Percentiles rank a stretch among this genome's conserved stretches.
phyloP scores from a whole-genome alignment of 2,329 filamentous ascomycete genomes.

The Aspergillus novoparasiticus region DNA sequence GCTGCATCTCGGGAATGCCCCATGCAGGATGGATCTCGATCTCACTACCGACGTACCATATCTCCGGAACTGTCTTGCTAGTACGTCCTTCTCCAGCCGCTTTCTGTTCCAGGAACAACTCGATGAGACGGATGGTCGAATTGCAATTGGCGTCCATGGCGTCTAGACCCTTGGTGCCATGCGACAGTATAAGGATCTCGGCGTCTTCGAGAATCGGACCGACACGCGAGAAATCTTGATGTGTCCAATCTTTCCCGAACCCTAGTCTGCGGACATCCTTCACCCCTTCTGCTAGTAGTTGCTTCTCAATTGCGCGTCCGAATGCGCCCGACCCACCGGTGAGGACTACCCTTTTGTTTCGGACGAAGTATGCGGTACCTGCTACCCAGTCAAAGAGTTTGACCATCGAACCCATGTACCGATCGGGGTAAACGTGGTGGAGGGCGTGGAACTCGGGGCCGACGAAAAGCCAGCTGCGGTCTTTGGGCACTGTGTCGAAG shows the following conservation, averaged over 20 bases:
- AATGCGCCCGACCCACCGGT: constrained; percentile 19
- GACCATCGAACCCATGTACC: constrained; percentile 22
- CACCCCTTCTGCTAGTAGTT: constrained; percentile 17
- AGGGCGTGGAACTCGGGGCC: constrained; percentile 23
- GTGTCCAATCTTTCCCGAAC: constrained; percentile 16
- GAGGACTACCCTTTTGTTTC: constrained; percentile 15
- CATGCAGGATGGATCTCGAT: constrained; percentile 14
- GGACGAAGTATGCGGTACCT: constrained; percentile 21
- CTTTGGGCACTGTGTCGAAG: constrained; percentile 20
- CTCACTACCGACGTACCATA: constrained; percentile 23
- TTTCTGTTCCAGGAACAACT: constrained; percentile 12
- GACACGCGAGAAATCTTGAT: constrained; percentile 9
- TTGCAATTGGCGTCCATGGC: constrained; percentile 16
- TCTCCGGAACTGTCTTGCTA: constrained; percentile 16
- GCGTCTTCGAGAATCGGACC: not conserved
- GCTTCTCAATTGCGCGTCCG: constrained; percentile 13
- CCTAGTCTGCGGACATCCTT: constrained; percentile 7
- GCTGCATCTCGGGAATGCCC: constrained; percentile 9
- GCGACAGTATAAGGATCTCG: constrained; percentile 21
- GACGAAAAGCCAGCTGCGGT: constrained; percentile 19
- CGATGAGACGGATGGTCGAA: constrained; percentile 13
- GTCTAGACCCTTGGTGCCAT: constrained; percentile 14
- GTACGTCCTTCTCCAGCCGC: too few relatives aligned
- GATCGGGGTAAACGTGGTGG: constrained; percentile 22
- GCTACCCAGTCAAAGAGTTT: constrained; percentile 24